Conservation (phyloP, 371 early-diverging fungal genomes). For the Circinella minor region DNA sequence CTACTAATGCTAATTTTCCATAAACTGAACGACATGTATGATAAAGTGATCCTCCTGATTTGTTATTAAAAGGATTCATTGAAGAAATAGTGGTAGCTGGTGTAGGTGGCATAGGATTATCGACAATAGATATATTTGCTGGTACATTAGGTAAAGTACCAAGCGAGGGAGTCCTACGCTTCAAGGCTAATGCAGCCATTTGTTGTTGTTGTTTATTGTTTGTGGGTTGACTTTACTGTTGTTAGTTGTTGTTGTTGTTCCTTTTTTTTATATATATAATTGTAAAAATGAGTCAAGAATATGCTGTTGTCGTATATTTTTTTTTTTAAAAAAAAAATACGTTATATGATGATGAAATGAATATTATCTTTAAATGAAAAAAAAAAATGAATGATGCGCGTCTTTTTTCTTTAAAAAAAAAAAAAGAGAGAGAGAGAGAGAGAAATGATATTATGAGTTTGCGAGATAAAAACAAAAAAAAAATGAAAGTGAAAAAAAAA, state of each 20-base stretch:
- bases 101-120: conserved; percentile 29
- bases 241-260: no score
- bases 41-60: conserved; percentile 62
- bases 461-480: no score
- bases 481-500: not conserved
- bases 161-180: conserved; percentile 39
- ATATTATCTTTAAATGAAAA: no score
- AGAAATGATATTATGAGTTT: no score
- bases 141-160: conserved; percentile 27
- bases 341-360: no score
- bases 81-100: conserved; percentile 20
- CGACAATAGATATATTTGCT: conserved; percentile 23
- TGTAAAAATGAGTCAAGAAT: no score
- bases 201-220: not conserved
- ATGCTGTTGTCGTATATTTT: no score
- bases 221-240: not conserved
- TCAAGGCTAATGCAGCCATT: conserved; percentile 32
- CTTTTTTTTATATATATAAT: no score
- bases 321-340: no score
- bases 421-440: no score
- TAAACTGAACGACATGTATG: conserved; percentile 66
- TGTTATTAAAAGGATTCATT: conserved; percentile 24
- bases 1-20: conserved; percentile 62
- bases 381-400: no score
- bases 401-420: no score